Percentiles rank a stretch among this genome's conserved stretches.
Conservation (phyloP, 192 early-diverging fungal species). For the Backusella westeae region DNA sequence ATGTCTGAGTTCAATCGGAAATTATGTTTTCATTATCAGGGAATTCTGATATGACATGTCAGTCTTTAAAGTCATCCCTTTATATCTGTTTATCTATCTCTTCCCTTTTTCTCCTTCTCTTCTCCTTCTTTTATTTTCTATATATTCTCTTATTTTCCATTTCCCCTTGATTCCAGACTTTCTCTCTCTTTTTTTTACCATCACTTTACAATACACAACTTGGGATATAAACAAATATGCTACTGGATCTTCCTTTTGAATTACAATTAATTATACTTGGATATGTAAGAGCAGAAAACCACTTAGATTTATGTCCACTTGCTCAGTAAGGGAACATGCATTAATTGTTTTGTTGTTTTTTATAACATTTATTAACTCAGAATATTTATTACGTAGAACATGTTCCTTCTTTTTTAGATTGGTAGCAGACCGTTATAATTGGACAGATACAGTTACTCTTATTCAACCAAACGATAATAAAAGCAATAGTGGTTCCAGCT, state of each 20-base stretch:
- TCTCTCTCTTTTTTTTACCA: not conserved
- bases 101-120: not conserved
- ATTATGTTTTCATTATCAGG: not conserved
- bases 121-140: not conserved
- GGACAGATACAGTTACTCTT: slow-evolving; percentile 6
- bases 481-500: not conserved
- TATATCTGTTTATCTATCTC: not conserved
- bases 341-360: not conserved
- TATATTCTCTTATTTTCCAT: not conserved
- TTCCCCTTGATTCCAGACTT: not conserved
- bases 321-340: not conserved
- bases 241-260: slow-evolving; percentile 10
- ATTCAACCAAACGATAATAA: not conserved
- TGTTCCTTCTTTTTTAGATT: not conserved
- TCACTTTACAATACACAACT: not conserved
- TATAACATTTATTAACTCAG: not conserved
- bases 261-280: slow-evolving; percentile 12
- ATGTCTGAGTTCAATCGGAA: not conserved
- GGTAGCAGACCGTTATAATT: slow-evolving; percentile 12
- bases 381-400: not conserved
- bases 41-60: not conserved
- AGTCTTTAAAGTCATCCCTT: not conserved
- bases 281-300: slow-evolving; percentile 7
- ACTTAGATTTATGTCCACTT: slow-evolving; percentile 12
- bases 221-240: not conserved